Conservation (phyloP, 176 grass and related monocot genomes). For the bread wheat (Triticum aestivum) region IWGSC_CS_RefSeq_v2.1 NC_057805.1:35310205-35310704, state of each 20-base stretch:
- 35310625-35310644: constrained; percentile 94
- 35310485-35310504: not conserved
- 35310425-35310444: not conserved
- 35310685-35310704: constrained; percentile 52
- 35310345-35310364: not conserved
- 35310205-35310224: not conserved
- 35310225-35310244: not conserved
- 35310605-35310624: constrained; percentile 50
- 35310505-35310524: not conserved
- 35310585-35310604: not conserved
- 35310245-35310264: not conserved
- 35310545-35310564: not conserved
- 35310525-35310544: not conserved
- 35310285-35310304: not conserved
- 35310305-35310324: not conserved
- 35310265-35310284: not conserved
- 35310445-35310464: not conserved
- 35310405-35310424: not conserved
- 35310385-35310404: too few relatives aligned
- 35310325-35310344: not conserved
- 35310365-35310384: not conserved
- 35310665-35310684: constrained; percentile 75
- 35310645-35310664: constrained; percentile 75
- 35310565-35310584: not conserved
- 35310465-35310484: not conserved